Evolutionary conservation across 306 rosid species (phyloP).

Genomic region (Rosa multiflora): DNA sequence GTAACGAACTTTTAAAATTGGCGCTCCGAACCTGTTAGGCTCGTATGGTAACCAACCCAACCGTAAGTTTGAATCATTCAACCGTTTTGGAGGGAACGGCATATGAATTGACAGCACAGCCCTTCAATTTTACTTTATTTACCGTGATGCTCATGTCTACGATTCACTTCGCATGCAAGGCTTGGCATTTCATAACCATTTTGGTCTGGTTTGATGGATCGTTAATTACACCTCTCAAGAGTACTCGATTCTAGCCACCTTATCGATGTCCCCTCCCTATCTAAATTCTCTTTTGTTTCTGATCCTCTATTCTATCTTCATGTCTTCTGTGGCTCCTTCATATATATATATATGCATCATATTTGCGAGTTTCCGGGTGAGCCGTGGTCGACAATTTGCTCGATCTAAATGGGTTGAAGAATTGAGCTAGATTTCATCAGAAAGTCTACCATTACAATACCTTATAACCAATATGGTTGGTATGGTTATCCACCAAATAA

Average conservation of each 20-base stretch:
- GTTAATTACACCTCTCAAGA: not conserved
- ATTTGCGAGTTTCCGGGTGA: not conserved
- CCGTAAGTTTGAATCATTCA: slow-evolving; percentile 38
- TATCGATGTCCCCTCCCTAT: not conserved
- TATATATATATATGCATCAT: not conserved
- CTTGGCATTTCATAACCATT: not conserved
- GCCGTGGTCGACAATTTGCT: not conserved
- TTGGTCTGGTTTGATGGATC: not conserved
- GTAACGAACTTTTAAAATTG: slow-evolving; percentile 22
- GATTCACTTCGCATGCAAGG: not conserved
- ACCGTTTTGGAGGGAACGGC: slow-evolving; percentile 43
- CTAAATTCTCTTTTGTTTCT: not conserved
- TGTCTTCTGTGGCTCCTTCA: no score
- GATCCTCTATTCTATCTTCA: no score
- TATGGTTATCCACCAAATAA: not conserved
- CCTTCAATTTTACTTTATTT: not conserved
- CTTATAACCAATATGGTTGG: no score
- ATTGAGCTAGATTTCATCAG: not conserved
- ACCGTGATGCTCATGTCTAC: not conserved
- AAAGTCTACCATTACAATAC: no score
- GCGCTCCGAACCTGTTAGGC: slow-evolving; percentile 36
- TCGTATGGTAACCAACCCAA: slow-evolving; percentile 27
- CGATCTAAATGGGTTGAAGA: not conserved
- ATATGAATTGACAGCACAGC: slow-evolving; percentile 9
- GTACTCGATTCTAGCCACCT: not conserved